Conservation (phyloP, 2,329 filamentous ascomycete genomes). For the Blastomyces emzantsi region DNA sequence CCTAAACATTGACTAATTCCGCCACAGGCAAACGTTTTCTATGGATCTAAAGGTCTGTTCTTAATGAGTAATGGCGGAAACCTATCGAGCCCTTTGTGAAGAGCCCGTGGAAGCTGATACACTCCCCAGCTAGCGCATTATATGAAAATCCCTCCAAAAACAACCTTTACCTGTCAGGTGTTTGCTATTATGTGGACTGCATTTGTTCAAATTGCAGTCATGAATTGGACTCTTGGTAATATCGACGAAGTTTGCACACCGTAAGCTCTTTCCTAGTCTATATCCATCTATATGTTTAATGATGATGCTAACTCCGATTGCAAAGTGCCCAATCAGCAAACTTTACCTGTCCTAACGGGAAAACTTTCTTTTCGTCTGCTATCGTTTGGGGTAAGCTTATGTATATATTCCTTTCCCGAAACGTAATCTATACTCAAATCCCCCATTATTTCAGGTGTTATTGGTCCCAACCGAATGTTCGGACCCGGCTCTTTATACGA, state of each 20-base stretch:
- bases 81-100: background rate
- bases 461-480: slow-evolving; percentile 59
- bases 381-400: slow-evolving; percentile 53
- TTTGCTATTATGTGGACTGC: slow-evolving; percentile 39
- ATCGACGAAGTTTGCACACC: slow-evolving; percentile 36
- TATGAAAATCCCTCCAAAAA: slow-evolving; percentile 34
- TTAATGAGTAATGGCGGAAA: background rate
- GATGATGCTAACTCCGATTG: background rate
- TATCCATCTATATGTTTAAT: slow-evolving; percentile 9
- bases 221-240: slow-evolving; percentile 39
- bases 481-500: slow-evolving; percentile 52
- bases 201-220: slow-evolving; percentile 39
- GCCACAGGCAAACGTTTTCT: slow-evolving; percentile 13
- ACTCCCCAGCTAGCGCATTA: slow-evolving; percentile 20
- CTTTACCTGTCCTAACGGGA: slow-evolving; percentile 46
- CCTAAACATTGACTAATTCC: background rate
- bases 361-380: slow-evolving; percentile 55
- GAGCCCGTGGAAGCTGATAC: background rate
- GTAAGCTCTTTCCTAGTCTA: slow-evolving; percentile 18
- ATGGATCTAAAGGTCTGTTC: slow-evolving; percentile 11
- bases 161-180: slow-evolving; percentile 43
- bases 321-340: slow-evolving; percentile 41
- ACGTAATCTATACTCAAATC: background rate
- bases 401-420: background rate
- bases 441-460: slow-evolving; percentile 48